These are phyloP conservation scores for fission yeast (Schizosaccharomyces pombe) DNA, from an alignment of 805 yeast genomes.

Conservation along the genomic window ASM294v3 CU329670.1:3304001-3304500, in stretches of 20 bases:
- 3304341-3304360: conserved; percentile 95
- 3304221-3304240: conserved; percentile 78
- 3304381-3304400: conserved; percentile 94
- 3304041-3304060: conserved; percentile 94
- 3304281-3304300: conserved; percentile 71
- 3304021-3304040: conserved; percentile 42
- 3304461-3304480: conserved; percentile 92
- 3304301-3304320: conserved; percentile 71
- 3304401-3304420: conserved; percentile 87
- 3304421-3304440: conserved; percentile 75
- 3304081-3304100: conserved; percentile 41
- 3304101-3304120: conserved; percentile 57
- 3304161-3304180: conserved; percentile 91
- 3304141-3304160: conserved; percentile 79
- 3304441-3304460: conserved; percentile 86
- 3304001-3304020: conserved; percentile 57
- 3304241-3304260: conserved; percentile 25
- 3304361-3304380: conserved; percentile 70
- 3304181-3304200: conserved; percentile 80
- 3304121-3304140: conserved; percentile 51
- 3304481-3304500: conserved; percentile 95
- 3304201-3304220: conserved; percentile 72
- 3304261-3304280: conserved; percentile 31
- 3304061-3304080: conserved; percentile 72
- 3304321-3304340: conserved; percentile 76